Percentiles rank a stretch among this genome's conserved stretches.
Conservation (phyloP, 495 filamentous ascomycete genomes). For the Penicillium cosmopolitanum region DNA sequence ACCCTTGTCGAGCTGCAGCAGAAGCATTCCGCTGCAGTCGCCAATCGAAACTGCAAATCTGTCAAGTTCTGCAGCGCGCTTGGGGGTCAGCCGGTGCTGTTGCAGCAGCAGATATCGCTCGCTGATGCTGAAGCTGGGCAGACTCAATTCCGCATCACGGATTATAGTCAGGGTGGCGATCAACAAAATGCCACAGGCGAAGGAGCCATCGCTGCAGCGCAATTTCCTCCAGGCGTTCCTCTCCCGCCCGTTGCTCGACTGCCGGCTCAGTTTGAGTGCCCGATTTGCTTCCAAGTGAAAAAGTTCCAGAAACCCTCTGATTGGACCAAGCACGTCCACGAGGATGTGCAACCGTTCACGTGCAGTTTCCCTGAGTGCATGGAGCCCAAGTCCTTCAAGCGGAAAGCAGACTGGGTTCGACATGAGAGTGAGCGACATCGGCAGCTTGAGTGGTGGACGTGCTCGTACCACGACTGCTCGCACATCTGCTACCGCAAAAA, state of each 20-base stretch:
- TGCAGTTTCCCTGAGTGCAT: conserved; percentile 86
- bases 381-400: conserved; percentile 93
- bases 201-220: conserved; percentile 66
- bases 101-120: conserved; percentile 52
- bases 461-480: conserved; percentile 76
- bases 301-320: conserved; percentile 94
- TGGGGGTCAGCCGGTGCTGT: conserved; percentile 59
- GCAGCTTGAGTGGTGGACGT: conserved; percentile 92
- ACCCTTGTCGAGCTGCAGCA: conserved; percentile 71
- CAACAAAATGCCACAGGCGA: conserved; percentile 65
- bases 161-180: conserved; percentile 61
- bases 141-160: conserved; percentile 54
- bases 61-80: conserved; percentile 64
- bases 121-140: conserved; percentile 46
- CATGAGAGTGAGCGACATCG: conserved; percentile 95
- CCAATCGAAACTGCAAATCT: conserved; percentile 58
- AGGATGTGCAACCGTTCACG: conserved; percentile 94
- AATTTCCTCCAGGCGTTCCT: conserved; percentile 81
- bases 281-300: conserved; percentile 87
- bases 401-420: conserved; percentile 96
- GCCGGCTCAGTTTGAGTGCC: conserved; percentile 91
- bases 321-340: conserved; percentile 97
- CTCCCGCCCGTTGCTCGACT: conserved; percentile 77
- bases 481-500: conserved; percentile 90
- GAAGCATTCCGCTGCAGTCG: conserved; percentile 66